Evolutionary conservation across 2,329 filamentous ascomycete species (phyloP).

Genomic region (Colletotrichum orchidophilum): DNA sequence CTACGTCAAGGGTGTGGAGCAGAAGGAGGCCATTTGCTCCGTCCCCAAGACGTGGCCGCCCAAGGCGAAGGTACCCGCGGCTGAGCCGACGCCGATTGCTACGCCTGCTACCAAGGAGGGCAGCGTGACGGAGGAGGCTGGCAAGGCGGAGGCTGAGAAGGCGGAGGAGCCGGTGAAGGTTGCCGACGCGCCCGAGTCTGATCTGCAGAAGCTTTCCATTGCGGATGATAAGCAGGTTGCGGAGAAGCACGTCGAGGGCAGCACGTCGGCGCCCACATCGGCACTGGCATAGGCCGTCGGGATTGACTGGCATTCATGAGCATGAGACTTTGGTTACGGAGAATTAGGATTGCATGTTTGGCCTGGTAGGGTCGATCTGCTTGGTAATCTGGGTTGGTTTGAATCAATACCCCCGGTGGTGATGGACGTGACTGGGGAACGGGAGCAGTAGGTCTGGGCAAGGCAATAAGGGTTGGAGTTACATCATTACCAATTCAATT

Average conservation of each 20-base stretch:
- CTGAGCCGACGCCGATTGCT: slow-evolving; percentile 18
- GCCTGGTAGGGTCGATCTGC: background rate
- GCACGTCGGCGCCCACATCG: background rate
- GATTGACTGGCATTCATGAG: background rate
- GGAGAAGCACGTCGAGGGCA: slow-evolving; percentile 23
- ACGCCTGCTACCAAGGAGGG: slow-evolving; percentile 19
- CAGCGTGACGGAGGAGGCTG: slow-evolving; percentile 34
- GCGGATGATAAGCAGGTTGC: slow-evolving; percentile 28
- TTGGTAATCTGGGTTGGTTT: slow-evolving; percentile 1
- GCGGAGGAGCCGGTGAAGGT: slow-evolving; percentile 40
- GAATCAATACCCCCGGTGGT: slow-evolving; percentile 27
- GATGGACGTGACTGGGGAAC: background rate
- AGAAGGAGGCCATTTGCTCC: slow-evolving; percentile 60
- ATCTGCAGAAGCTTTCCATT: slow-evolving; percentile 45
- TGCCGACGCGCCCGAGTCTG: slow-evolving; percentile 35
- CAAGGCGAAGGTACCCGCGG: slow-evolving; percentile 17
- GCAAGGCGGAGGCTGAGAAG: slow-evolving; percentile 32
- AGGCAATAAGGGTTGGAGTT: slow-evolving; percentile 30
- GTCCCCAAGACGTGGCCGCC: slow-evolving; percentile 55
- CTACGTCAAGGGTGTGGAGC: slow-evolving; percentile 53
- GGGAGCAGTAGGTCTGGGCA: background rate
- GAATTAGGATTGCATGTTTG: background rate
- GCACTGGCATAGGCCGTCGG: background rate
- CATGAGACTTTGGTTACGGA: background rate
- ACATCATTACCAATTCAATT: background rate